Base-by-base conservation (phyloP, 768 basidiomycete species). In the Botryobasidium botryosum region DNA sequence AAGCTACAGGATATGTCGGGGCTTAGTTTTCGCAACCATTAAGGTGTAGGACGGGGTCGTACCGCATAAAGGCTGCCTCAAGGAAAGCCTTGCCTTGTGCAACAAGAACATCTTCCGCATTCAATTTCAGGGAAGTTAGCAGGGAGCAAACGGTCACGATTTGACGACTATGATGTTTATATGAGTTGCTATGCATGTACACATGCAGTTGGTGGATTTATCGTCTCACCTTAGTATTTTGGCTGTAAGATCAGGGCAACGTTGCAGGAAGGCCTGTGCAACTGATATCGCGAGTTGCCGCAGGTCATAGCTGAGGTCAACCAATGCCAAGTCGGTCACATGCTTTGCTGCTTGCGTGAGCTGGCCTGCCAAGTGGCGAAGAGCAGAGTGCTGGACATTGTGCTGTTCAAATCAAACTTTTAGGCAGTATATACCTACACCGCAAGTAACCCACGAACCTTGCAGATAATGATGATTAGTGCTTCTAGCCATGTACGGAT, bases 381-480 rank as follows among this genome's bases (percentile, higher is more conserved):
- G 61, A 12, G 68, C 58, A 17, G 52, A 58, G 41, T 67, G 68
- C 37, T 74, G 74, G 46, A 85, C 71, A 54, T 85, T 75, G 48
- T 81, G 76, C 61, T 58, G 29, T 10, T 17, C 4, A 29, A n/a
- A n/a, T n/a, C n/a, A n/a, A n/a, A n/a, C n/a, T n/a, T n/a, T n/a
- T n/a, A n/a, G n/a, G n/a, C n/a, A n/a, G n/a, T n/a, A n/a, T n/a
- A n/a, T n/a, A n/a, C n/a, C n/a, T n/a, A 1, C 3, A n/a, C 15
- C 40, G 26, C 10, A 28, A 28, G 7, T 7, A 10, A 20, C 2
- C 20, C 7, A 6, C 45, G 3, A 33, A 56, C 57, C 51, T 85
- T 85, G 60, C 76, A 74, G 18, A 80, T 67, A 48, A 76, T 64
- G 35, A 81, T 70, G 46, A 77, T 67, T 20, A 82, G 52, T 1